Base-by-base conservation (phyloP, 2,329 filamentous ascomycete genomes). In the Cytospora paraplurivora region DNA sequence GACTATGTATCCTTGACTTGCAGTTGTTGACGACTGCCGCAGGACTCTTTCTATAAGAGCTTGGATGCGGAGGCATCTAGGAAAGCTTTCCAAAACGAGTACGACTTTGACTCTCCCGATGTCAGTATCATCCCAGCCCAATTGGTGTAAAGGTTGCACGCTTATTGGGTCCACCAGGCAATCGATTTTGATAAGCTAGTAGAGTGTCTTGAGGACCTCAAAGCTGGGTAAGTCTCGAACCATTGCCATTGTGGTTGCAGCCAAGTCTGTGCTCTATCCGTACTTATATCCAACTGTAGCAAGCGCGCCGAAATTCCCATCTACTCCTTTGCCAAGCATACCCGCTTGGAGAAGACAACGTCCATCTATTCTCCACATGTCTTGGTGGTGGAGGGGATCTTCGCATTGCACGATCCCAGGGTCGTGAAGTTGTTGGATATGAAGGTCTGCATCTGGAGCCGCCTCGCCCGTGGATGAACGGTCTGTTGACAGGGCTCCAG, bases 41-140 rank as follows among this genome's bases (percentile, higher is more conserved):
- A 96, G 92, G 95, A 99, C 77, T 97, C 94, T 13, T 99, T 97
- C 77, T 99, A 99, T 79, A 98, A 97, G 78, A 90, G 89, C 19
- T 79, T 99, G 69, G 90, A 86, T 19, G 82, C 88, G 2, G 93
- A 93, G 72, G 83, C 95, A 73, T 94, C 92, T 59, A 86, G 81
- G 68, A 84, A 86, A 70, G 95, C 95, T 0, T 97, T 97, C 76
- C 79, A 80, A 65, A 97, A 97, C 73, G 92, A 98, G 73, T 97
- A 91, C 76, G 95, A 99, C 74, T 97, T 99, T 77, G 95, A 99
- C 75, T 88, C 93, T 10, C 95, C 95, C 15, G 87, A 93, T 68
- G 84, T 85, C 76, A 71, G 75, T 64, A 15, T 27, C n/a, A 55
- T 41, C 34, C 52, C 44, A 19, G 38, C 34, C 17, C 33, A 47